A percentile compares a stretch with the other conserved stretches of the same genome.
Evolutionary conservation across 768 basidiomycete species (phyloP).

Genomic region (Pleurotus cornucopiae): DNA sequence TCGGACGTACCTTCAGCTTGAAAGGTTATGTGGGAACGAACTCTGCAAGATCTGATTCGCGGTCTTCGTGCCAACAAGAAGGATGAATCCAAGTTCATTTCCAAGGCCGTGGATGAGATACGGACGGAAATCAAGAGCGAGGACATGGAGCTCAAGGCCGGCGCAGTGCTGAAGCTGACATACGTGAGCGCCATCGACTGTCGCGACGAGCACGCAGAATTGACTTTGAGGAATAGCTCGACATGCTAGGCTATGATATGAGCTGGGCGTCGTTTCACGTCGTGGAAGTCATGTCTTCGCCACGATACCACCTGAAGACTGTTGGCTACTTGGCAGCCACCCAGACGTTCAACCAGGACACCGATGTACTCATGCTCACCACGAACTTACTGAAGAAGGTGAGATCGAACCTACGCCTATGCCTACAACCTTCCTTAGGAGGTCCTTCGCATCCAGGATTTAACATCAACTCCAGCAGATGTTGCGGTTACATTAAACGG

Average conservation of each 20-base stretch:
- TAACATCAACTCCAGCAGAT: conserved; percentile 73
- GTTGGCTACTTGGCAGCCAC: conserved; percentile 93
- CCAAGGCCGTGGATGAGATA: conserved; percentile 92
- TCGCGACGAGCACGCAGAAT: neutral
- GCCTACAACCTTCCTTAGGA: neutral
- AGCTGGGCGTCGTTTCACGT: conserved; percentile 96
- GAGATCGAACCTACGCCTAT: conserved; percentile 16
- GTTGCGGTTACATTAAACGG: conserved; percentile 76
- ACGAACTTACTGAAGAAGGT: conserved; percentile 96
- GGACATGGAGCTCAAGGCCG: conserved; percentile 97
- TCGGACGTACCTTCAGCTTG: too few relatives aligned
- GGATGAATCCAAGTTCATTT: conserved; percentile 89
- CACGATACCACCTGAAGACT: conserved; percentile 86
- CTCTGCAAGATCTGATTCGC: conserved; percentile 91
- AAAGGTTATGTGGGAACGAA: conserved; percentile 86
- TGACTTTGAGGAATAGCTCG: conserved; percentile 53
- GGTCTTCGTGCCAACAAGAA: conserved; percentile 94
- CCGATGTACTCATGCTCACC: conserved; percentile 95
- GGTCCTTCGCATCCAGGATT: conserved; percentile 50
- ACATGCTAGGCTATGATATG: conserved; percentile 96
- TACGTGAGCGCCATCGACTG: conserved; percentile 60
- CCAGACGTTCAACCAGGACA: conserved; percentile 89
- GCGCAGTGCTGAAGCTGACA: conserved; percentile 90
- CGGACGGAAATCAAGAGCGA: conserved; percentile 85
- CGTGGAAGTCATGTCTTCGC: conserved; percentile 96